Percentiles rank a stretch among this genome's conserved stretches.
Evolutionary conservation across 2,329 filamentous ascomycete genomes (phyloP).

Genomic region (Apiospora rasikravindrae): DNA sequence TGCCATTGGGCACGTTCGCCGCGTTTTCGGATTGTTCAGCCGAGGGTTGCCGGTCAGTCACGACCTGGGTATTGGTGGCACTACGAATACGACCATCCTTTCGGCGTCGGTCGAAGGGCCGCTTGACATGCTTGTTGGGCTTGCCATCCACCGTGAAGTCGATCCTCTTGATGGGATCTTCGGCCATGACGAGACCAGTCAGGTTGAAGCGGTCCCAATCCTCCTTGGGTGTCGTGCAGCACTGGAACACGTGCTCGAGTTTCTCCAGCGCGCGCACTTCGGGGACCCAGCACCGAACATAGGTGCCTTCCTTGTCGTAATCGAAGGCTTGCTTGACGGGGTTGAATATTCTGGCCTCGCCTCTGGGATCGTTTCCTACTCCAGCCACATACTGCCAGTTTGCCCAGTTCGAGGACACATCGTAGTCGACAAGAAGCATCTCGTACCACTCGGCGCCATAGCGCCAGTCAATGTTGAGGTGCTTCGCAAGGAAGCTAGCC

Average conservation of each 20-base stretch:
- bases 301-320: conserved; percentile 73
- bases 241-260: conserved; percentile 69
- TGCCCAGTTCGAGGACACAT: conserved; percentile 77
- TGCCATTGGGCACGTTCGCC: conserved; percentile 15
- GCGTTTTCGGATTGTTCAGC: neutral
- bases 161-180: conserved; percentile 68
- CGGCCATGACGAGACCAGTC: conserved; percentile 66
- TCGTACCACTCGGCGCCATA: conserved; percentile 86
- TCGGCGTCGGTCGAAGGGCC: conserved; percentile 40
- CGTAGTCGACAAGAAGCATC: conserved; percentile 75
- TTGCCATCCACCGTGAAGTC: conserved; percentile 64
- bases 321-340: conserved; percentile 81
- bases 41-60: conserved; percentile 20
- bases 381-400: conserved; percentile 86
- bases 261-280: conserved; percentile 64
- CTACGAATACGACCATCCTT: conserved; percentile 33
- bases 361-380: conserved; percentile 79
- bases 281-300: conserved; percentile 75
- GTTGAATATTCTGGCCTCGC: conserved; percentile 77
- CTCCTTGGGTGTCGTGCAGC: conserved; percentile 66
- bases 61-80: conserved; percentile 24
- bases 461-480: conserved; percentile 78
- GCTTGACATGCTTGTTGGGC: conserved; percentile 42
- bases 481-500: conserved; percentile 74
- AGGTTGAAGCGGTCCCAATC: conserved; percentile 64